Base-by-base conservation (phyloP, 768 basidiomycete genomes). In the Dioszegia aurantiaca region DNA sequence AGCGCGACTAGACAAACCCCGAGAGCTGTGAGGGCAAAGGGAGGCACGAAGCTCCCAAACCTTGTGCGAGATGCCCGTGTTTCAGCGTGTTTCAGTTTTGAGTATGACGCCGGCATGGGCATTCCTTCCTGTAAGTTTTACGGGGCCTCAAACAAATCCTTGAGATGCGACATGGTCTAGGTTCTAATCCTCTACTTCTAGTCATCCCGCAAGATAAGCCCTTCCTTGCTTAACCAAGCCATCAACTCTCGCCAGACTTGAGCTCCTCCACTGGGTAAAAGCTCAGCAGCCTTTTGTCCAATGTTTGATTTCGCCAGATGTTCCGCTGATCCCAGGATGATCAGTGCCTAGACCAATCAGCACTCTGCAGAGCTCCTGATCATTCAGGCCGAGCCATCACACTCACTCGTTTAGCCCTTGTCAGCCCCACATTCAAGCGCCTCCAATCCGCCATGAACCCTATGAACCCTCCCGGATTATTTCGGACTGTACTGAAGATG, bases 371-470 rank as follows among this genome's bases (percentile, higher is more conserved):
- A n/a, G n/a, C n/a, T n/a, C n/a, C n/a, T n/a, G 24, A 41, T 6
- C 23, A 28, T 26, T 24, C 8, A 16, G 21, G 11, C 27, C 36
- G 8, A 26, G 12, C 9, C n/a, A 21, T 36, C 24, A 16, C 2
- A 56, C 74, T 69, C 59, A 76, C 72, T 55, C 90, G 80, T 77
- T 87, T 87, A 28, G 90, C 92, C 23, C 92, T 80, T 49, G 92
- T 95, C 56, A 95, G 79, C 1, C 90, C 92, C 26, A 95, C 92
- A 75, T 95, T 95, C 55, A 94, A 80, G 65, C 92, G 77, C 61
- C 91, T 80, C 67, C 85, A 81, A 77, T 95, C 91, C 21, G 87
- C 89, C 23, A 95, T 80, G 77, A 95, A 95, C 0, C 92, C 92
- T 67, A 95, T 89, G 56, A 84, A 80, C 10, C 90, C 89, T 0